Base-by-base conservation (phyloP, 441 rosid genomes). In the Populus hybrid region DNA sequence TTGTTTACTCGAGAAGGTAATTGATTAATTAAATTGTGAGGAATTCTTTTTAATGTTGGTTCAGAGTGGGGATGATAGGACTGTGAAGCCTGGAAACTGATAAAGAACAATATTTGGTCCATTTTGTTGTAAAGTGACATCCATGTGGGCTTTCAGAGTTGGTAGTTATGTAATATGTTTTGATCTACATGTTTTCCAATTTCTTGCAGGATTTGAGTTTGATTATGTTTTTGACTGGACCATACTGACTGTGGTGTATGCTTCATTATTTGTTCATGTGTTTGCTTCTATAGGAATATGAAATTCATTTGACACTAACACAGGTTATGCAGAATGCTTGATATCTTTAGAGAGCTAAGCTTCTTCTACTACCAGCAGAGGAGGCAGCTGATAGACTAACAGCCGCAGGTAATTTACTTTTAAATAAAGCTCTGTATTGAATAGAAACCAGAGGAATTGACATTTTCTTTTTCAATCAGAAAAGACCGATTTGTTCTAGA, bases 1-100 rank as follows among this genome's bases (percentile, higher is more conserved):
- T 79, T 92, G 77, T 91, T 94, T 78, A 69, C 87, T 0, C 97
- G 92, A 10, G 95, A 92, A 89, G 97, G 97, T 94, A 85, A 16
- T 42, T 9, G 21, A 21, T 28, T 28, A 21, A 7, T 32, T 76
- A 23, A 71, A 57, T 63, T 28, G 18, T 36, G 53, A 64, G 50
- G 42, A 70, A 14, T 36, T 28, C 66, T 12, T 8, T 23, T 38
- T 23, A 21, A 4, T 35, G 16, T 5, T 24, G 63, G 6, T 18
- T 67, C 68, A 24, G 50, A 9, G 18, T 7, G 34, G 21, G 53
- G 40, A 38, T 19, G 14, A 46, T 18, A 21, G 46, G 75, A 73
- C 64, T 32, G 6, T 9, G 26, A 53, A 23, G 35, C 26, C 71
- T 35, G 30, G 59, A 50, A 50, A 6, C 42, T 26, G 40, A n/a